Evolutionary conservation across 1,139 yeast species (phyloP), one percentile per base, ranked within the genome.

Genomic region (Magnusiomyces fungicola): DNA sequence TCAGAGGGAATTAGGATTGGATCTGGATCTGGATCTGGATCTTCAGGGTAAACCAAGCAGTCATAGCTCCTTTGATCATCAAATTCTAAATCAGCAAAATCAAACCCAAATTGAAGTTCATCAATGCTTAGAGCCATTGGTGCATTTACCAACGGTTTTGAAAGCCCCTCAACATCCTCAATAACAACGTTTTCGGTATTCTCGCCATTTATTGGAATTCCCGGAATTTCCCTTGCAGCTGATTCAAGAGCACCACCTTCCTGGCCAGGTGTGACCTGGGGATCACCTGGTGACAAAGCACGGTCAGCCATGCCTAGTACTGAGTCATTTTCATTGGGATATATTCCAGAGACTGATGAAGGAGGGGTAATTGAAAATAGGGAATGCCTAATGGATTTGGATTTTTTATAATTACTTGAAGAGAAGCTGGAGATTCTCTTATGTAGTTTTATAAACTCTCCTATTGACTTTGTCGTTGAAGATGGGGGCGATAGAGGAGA

Each of bases 1-100:
- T n/a, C n/a, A 16, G 2, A 33, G 45, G 16, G 16, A n/a, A 12
- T 18, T 22, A 7, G 23, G 18, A 18, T 24, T 37, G 24, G 44
- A 39, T n/a, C 33, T 23, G 38, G 16, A 9, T 5, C 30, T 14
- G 18, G 14, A 6, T 4, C 19, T 9, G 24, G 23, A 30, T 42
- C 45, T 3, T 42, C 36, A 24, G 27, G 37, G 18, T 23, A 19
- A 33, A 39, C 42, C 14, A 40, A 48, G 12, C 21, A 39, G 5
- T 49, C 51, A 4, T 45, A 48, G n/a, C n/a, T n/a, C n/a, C n/a
- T n/a, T 22, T 49, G 48, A 29, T 49, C 51, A 21, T 49, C 51
- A 21, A 46, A 45, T 7, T 49, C 51, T 3, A 36, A 29, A 12
- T 23, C 40, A 7, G 39, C 45, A 36, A 45, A 48, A 24, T 48